Percentiles rank a stretch among this genome's conserved stretches.
These are phyloP conservation scores for Xylaria sp. DNA, from an alignment of 2,329 filamentous ascomycete species.

Conservation along the genomic window DNA sequence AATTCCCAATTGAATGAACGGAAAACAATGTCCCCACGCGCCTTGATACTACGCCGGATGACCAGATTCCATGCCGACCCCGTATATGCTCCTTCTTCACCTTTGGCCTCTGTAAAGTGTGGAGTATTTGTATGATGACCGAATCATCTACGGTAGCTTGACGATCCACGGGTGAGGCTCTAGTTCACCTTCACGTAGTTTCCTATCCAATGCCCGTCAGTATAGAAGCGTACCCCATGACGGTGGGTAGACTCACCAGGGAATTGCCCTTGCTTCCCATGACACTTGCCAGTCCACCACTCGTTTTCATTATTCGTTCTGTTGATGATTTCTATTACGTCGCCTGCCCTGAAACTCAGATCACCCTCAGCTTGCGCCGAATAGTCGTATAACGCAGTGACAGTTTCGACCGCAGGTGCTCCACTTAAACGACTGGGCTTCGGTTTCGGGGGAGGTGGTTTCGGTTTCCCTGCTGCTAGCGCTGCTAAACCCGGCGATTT, in stretches of 20 bases:
- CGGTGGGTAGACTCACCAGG: conserved; percentile 67
- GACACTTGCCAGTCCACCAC: conserved; percentile 89
- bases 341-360: conserved; percentile 84
- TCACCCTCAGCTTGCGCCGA: conserved; percentile 94
- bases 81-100: conserved; percentile 1
- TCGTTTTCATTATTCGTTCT: conserved; percentile 91
- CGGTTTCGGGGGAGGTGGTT: conserved; percentile 71
- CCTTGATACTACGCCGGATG: conserved; percentile 9
- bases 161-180: conserved; percentile 13
- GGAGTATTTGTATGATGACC: conserved; percentile 1
- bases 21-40: conserved; percentile 2
- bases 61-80: conserved; percentile 10
- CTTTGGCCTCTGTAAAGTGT: conserved; percentile 1
- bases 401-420: conserved; percentile 70
- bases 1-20: conserved; percentile 3
- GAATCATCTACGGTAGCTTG: conserved; percentile 4
- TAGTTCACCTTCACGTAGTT: conserved; percentile 53
- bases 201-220: conserved; percentile 42
- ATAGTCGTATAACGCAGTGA: conserved; percentile 93
- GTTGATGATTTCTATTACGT: conserved; percentile 84
- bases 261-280: conserved; percentile 86
- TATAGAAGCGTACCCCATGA: not conserved
- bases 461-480: conserved; percentile 65
- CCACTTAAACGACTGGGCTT: conserved; percentile 73
- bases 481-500: conserved; percentile 43